Evolutionary conservation across 352 stramenopile species (phyloP).

Genomic region (Phytophthora sojae): DNA sequence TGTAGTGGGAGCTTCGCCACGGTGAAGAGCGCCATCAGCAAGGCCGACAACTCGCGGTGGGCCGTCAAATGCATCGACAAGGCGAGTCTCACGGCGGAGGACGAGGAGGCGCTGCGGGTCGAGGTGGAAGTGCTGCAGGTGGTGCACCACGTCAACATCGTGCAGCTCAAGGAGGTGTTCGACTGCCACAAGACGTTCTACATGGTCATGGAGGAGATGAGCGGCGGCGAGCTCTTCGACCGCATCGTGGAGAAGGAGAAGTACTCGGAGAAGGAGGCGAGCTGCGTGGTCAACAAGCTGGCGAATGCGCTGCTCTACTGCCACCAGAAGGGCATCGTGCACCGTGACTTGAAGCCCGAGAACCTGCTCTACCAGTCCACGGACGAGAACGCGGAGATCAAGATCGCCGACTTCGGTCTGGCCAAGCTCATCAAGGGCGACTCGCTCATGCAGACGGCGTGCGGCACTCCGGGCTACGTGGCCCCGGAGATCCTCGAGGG

Average conservation of each 20-base stretch:
- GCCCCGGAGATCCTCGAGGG: slow-evolving; percentile 96
- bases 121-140: slow-evolving; percentile 88
- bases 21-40: slow-evolving; percentile 84
- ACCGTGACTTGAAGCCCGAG: slow-evolving; percentile 91
- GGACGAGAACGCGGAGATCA: slow-evolving; percentile 93
- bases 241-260: slow-evolving; percentile 93
- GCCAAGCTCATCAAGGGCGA: slow-evolving; percentile 93
- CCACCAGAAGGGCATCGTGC: slow-evolving; percentile 91
- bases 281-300: slow-evolving; percentile 86
- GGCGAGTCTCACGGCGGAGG: slow-evolving; percentile 74
- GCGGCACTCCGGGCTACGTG: slow-evolving; percentile 97
- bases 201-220: slow-evolving; percentile 94
- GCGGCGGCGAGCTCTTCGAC: slow-evolving; percentile 93
- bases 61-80: slow-evolving; percentile 91
- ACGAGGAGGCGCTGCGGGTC: slow-evolving; percentile 83
- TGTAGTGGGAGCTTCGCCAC: slow-evolving; percentile 85
- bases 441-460: slow-evolving; percentile 95
- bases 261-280: slow-evolving; percentile 92
- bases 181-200: slow-evolving; percentile 91
- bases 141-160: slow-evolving; percentile 89
- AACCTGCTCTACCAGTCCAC: slow-evolving; percentile 90
- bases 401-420: slow-evolving; percentile 93
- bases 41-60: slow-evolving; percentile 80
- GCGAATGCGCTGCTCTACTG: slow-evolving; percentile 87
- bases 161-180: slow-evolving; percentile 89